These are phyloP conservation scores for Plasmodium coatneyi DNA, from an alignment of 169 alveolate genomes.

Conservation along the genomic window DNA sequence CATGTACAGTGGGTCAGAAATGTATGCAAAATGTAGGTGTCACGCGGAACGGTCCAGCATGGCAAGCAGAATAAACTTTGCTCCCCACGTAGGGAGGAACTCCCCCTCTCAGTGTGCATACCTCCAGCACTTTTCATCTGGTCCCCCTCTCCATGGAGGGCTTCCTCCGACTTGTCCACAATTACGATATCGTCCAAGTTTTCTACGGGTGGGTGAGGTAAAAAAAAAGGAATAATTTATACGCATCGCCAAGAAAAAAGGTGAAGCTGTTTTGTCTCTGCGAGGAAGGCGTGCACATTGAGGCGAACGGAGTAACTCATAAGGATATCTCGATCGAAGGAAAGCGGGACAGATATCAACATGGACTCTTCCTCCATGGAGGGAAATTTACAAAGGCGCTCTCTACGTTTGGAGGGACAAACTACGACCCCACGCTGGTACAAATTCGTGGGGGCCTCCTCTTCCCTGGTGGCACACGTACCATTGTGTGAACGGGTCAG, in stretches of 20 bases:
- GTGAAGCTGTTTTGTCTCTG: neutral
- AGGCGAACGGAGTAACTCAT: neutral
- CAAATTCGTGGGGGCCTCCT: neutral
- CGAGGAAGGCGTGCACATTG: neutral
- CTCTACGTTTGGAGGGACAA: neutral
- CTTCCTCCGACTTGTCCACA: conserved; percentile 7
- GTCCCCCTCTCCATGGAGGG: neutral
- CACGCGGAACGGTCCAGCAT: neutral
- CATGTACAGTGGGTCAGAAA: neutral
- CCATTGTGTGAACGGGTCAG: conserved; percentile 49
- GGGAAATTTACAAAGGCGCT: neutral
- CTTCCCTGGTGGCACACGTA: conserved; percentile 9
- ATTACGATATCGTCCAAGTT: conserved; percentile 45
- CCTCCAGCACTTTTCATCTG: conserved; percentile 1
- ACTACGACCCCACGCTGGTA: neutral
- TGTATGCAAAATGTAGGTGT: neutral
- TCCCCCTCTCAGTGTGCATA: neutral
- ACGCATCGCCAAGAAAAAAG: neutral
- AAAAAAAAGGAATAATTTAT: neutral
- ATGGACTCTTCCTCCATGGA: neutral
- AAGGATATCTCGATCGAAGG: neutral
- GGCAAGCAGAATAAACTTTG: neutral
- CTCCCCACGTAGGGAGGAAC: neutral
- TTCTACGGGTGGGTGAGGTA: neutral
- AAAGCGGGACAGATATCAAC: neutral